Conservation (phyloP, 345 rosid species). For the Eucalyptus erythrocorys region DNA sequence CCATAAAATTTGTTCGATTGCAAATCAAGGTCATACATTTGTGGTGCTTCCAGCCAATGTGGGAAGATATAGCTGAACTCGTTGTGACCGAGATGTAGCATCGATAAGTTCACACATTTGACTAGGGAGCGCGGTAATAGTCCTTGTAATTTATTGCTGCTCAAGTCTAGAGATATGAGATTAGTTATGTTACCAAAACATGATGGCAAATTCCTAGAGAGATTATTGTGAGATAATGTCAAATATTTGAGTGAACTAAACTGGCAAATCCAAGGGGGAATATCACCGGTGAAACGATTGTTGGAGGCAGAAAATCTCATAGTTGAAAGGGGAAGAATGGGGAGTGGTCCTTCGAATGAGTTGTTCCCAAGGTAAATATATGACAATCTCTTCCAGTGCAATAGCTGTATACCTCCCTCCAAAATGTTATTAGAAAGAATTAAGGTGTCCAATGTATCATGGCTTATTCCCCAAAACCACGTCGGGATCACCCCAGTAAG, state of each 20-base stretch:
- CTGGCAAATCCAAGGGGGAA: accelerated
- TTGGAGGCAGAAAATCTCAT: accelerated
- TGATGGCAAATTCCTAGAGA: accelerated
- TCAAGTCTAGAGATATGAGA: accelerated
- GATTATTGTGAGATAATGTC: accelerated
- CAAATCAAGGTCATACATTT: accelerated
- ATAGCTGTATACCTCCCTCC: neutral
- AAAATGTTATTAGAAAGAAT: neutral
- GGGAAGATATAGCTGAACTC: neutral
- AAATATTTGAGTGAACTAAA: accelerated
- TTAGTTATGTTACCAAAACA: too few relatives aligned
- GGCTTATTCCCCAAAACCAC: neutral
- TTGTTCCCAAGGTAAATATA: accelerated
- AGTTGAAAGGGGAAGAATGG: too few relatives aligned
- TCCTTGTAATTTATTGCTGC: accelerated
- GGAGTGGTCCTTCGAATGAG: neutral
- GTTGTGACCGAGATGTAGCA: accelerated
- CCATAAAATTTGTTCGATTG: neutral
- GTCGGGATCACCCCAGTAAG: neutral
- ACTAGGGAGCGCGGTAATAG: neutral
- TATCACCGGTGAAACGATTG: accelerated
- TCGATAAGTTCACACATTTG: accelerated
- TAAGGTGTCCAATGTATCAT: accelerated
- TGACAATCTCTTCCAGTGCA: neutral
- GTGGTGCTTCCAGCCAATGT: accelerated